Conservation (phyloP, 2,329 filamentous ascomycete genomes). For the Nigrospora osmanthi region DNA sequence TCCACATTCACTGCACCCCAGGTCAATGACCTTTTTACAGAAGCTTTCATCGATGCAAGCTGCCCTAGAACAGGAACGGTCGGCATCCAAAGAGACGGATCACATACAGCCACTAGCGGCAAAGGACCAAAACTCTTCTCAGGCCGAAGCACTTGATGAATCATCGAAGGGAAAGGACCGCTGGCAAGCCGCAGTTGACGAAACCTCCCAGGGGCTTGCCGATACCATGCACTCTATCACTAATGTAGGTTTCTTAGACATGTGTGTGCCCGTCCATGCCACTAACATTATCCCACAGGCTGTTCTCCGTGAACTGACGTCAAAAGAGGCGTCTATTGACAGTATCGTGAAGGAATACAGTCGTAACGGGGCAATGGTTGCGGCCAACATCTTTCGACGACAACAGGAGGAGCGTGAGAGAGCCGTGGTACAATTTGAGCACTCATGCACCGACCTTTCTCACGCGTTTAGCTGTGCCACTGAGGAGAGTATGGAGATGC, state of each 20-base stretch:
- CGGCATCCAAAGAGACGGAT: too few species aligned
- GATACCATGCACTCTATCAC: constrained; percentile 2
- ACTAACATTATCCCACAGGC: neutral
- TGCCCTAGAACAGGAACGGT: too few species aligned
- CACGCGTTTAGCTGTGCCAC: too few species aligned
- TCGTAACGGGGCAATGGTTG: neutral
- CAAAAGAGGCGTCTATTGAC: neutral
- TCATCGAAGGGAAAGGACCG: neutral
- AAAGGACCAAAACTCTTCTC: too few species aligned
- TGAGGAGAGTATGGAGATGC: too few species aligned
- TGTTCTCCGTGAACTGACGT: neutral
- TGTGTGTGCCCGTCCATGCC: neutral
- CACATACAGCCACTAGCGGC: too few species aligned
- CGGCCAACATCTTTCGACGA: neutral
- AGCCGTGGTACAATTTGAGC: too few species aligned
- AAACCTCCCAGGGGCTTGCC: neutral
- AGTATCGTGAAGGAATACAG: neutral
- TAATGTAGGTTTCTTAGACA: neutral
- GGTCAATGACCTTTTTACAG: too few species aligned
- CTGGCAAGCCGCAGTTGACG: neutral
- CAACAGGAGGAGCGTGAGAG: neutral
- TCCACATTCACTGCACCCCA: too few species aligned
- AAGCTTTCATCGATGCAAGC: too few species aligned
- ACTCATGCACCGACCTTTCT: too few species aligned
- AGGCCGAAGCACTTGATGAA: too few species aligned